phyloP scores from a whole-genome alignment of 176 grass and related monocot genomes.

The Aegilops tauschii region DNA sequence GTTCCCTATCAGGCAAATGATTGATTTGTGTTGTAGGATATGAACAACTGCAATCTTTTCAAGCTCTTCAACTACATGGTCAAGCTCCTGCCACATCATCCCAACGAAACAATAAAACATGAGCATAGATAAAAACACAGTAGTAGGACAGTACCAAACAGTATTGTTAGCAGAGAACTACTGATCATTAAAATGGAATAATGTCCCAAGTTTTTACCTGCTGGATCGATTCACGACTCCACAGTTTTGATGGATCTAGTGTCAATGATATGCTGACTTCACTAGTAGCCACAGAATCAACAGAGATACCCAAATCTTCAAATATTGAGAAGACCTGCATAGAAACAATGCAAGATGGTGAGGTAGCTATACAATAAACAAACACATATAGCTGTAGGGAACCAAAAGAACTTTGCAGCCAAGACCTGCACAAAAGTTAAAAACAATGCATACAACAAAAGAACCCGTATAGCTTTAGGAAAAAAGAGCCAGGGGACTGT shows the following conservation, averaged over 20 bases:
- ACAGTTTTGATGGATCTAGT: not conserved
- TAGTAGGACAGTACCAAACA: too few relatives aligned
- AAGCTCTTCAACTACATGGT: slow-evolving; percentile 78
- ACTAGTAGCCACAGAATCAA: not conserved
- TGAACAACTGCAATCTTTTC: slow-evolving; percentile 82
- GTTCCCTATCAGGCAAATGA: slow-evolving; percentile 89
- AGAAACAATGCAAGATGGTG: not conserved
- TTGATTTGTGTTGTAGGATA: slow-evolving; percentile 77
- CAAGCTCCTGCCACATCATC: slow-evolving; percentile 10
- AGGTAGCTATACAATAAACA: not conserved
- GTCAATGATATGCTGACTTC: not conserved
- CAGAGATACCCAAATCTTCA: not conserved
- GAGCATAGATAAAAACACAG: too few relatives aligned
- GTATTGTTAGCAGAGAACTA: too few relatives aligned
- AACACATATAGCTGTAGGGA: too few relatives aligned
- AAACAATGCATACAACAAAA: too few relatives aligned
- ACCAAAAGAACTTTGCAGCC: too few relatives aligned
- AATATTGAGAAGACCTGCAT: not conserved
- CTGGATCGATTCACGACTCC: not conserved
- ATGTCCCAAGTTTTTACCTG: not conserved
- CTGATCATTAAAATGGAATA: too few relatives aligned
- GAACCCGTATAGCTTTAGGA: too few relatives aligned
- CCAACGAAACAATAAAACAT: too few relatives aligned
- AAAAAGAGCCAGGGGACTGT: not conserved
- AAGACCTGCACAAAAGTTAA: too few relatives aligned